Evolutionary conservation across 306 rosid genomes (phyloP).

Genomic region (Sphenostylis stenocarpa): DNA sequence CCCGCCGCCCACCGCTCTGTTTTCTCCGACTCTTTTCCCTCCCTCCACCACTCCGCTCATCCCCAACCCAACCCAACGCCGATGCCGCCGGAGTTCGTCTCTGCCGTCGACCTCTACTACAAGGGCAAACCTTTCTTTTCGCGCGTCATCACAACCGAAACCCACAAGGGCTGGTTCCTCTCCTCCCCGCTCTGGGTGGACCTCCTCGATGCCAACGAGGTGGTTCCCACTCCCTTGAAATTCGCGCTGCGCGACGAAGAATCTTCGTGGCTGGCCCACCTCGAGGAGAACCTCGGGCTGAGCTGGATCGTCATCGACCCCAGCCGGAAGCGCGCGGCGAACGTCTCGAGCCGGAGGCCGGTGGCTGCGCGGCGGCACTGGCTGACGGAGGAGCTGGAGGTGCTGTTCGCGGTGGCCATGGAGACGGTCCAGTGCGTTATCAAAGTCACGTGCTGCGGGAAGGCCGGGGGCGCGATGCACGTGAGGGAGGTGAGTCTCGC

Average conservation of each 20-base stretch:
- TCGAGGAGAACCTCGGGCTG: constrained; percentile 51
- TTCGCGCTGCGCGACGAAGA: constrained; percentile 25
- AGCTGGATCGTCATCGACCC: constrained; percentile 87
- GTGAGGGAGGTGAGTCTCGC: constrained; percentile 69
- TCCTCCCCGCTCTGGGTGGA: constrained; percentile 68
- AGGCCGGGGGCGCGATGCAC: constrained; percentile 53
- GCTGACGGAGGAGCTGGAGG: constrained; percentile 61
- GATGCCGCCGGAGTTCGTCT: constrained; percentile 38
- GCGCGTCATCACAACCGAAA: constrained; percentile 41
- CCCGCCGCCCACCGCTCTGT: constrained; percentile 62
- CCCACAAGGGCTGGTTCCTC: constrained; percentile 59
- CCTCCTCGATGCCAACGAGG: constrained; percentile 55
- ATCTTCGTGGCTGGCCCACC: constrained; percentile 35
- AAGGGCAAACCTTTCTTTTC: constrained; percentile 55
- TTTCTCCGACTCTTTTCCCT: constrained; percentile 75
- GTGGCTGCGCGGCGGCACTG: constrained; percentile 60
- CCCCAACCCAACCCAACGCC: neutral
- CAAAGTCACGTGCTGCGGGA: constrained; percentile 67
- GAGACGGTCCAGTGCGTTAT: constrained; percentile 50
- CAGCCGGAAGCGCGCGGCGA: constrained; percentile 51
- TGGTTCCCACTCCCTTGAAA: constrained; percentile 44
- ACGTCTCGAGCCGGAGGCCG: constrained; percentile 63
- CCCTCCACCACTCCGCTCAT: constrained; percentile 47
- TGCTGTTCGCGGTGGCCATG: constrained; percentile 48
- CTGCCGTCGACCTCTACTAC: constrained; percentile 75